Base-by-base conservation (phyloP, 1,284 basidiomycete genomes). In the Malassezia furfur region DNA sequence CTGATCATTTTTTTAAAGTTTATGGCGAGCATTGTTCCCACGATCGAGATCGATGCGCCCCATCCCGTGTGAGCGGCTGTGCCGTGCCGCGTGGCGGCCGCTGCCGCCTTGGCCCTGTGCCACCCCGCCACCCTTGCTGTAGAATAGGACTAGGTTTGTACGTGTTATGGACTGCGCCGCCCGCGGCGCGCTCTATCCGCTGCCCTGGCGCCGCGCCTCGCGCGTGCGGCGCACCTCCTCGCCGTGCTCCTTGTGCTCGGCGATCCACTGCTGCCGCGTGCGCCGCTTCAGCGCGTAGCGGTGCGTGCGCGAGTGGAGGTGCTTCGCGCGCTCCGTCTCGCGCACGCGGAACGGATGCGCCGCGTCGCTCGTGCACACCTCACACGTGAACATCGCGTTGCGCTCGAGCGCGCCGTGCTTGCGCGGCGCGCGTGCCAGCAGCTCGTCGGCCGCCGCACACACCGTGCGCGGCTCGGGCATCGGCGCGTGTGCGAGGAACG, bases 341-440 rank as follows among this genome's bases (percentile, higher is more conserved):
- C 85, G 82, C 12, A 94, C 79, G 80, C 90, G 84, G 52, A 87
- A 79, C 0, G 91, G 90, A 25, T 80, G 77, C 1, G 77, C 72
- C 0, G 78, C 68, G 56, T 88, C 79, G 5, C 70, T 63, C 0
- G 88, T 89, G 69, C 91, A 96, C 1, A 80, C 68, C 0, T 80
- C 71, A 72, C 91, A 96, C 1, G 81, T 75, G 5, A 51, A 53
- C 17, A 57, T 22, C 32, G 41, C 40, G 60, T 65, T 62, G 35
- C 61, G 60, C 25, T 64, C 50, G 38, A 67, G 35, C 6, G 14
- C 41, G 55, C 38, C 32, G 44, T 31, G 39, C 63, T 52, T 49
- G 52, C 54, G 31, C 63, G 38, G 22, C n/a, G 22, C 39, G 45
- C 44, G 22, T 10, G 31, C 44, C 10, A 63, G 62, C 28, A 63